phyloP scores from a whole-genome alignment of 805 yeast genomes.

The Ogataea parapolymorpha region DNA sequence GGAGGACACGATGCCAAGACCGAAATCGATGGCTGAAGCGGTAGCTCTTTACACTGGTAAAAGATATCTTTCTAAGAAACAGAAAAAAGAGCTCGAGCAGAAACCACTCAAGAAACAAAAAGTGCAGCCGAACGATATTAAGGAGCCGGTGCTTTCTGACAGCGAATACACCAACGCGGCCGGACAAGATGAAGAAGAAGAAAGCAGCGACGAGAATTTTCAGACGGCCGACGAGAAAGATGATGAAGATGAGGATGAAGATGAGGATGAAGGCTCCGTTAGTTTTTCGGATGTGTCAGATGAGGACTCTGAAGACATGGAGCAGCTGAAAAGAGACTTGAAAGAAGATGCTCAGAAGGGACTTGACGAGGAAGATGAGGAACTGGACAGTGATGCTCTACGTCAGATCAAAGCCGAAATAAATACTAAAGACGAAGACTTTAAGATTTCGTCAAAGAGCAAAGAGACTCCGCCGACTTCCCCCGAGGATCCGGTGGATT shows the following conservation, averaged over 20 bases:
- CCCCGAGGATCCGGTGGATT: constrained; percentile 29
- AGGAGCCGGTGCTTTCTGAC: constrained; percentile 11
- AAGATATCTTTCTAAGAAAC: constrained; percentile 47
- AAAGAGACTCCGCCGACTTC: constrained; percentile 35
- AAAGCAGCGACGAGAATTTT: constrained; percentile 28
- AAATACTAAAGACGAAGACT: constrained; percentile 27
- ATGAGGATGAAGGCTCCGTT: constrained; percentile 4
- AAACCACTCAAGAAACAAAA: constrained; percentile 19
- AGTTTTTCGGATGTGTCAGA: constrained; percentile 1
- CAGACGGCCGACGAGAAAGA: constrained; percentile 29
- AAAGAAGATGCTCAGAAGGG: constrained; percentile 30
- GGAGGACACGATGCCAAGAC: constrained; percentile 27
- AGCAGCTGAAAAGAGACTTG: constrained; percentile 27
- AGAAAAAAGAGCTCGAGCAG: constrained; percentile 31
- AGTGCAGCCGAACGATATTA: background rate
- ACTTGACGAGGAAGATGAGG: constrained; percentile 28
- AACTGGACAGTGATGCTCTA: constrained; percentile 12
- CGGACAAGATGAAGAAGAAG: constrained; percentile 19
- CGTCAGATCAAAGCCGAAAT: constrained; percentile 5
- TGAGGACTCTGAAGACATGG: constrained; percentile 18
- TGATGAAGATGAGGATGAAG: constrained; percentile 15
- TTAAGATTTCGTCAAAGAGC: constrained; percentile 12
- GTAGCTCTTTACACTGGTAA: constrained; percentile 57
- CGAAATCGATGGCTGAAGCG: constrained; percentile 55
- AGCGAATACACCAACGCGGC: constrained; percentile 9